phyloP scores from a whole-genome alignment of 1,284 basidiomycete genomes.

The Melampsora larici-populina region DNA sequence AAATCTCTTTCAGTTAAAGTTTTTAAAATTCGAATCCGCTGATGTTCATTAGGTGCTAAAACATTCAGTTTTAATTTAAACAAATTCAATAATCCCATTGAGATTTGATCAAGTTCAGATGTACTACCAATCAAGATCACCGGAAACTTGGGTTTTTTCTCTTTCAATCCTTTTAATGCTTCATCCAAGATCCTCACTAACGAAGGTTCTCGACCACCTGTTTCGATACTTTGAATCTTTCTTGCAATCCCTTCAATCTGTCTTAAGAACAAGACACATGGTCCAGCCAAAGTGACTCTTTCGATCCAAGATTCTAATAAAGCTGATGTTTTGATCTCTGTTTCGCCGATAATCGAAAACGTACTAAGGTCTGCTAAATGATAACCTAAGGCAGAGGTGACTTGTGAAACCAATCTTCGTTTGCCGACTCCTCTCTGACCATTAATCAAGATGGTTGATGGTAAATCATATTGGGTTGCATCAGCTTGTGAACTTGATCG shows the following conservation, averaged over 20 bases:
- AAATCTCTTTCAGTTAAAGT: constrained; percentile 58
- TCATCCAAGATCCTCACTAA: constrained; percentile 66
- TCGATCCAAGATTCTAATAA: constrained; percentile 73
- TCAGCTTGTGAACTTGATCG: constrained; percentile 62
- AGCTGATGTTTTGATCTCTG: constrained; percentile 72
- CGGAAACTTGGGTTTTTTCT: no score
- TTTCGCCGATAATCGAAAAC: constrained; percentile 78
- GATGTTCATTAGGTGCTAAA: constrained; percentile 77
- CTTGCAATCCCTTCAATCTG: constrained; percentile 79
- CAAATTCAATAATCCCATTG: constrained; percentile 65
- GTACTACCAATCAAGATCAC: constrained; percentile 74
- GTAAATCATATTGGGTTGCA: constrained; percentile 63
- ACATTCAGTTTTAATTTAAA: constrained; percentile 86
- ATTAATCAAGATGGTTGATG: constrained; percentile 67
- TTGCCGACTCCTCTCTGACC: constrained; percentile 74
- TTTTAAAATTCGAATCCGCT: constrained; percentile 66
- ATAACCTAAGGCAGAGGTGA: constrained; percentile 67
- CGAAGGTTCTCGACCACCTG: constrained; percentile 65
- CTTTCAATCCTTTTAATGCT: constrained; percentile 64
- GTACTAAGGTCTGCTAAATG: constrained; percentile 71
- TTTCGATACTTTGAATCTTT: constrained; percentile 65
- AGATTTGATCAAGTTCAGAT: constrained; percentile 66
- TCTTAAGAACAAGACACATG: constrained; percentile 77
- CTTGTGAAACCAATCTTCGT: constrained; percentile 61
- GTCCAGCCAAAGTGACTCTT: constrained; percentile 73